These are phyloP conservation scores for Malania oleifera DNA, from an alignment of 164 flowering plant genomes.

Conservation along the genomic window DNA sequence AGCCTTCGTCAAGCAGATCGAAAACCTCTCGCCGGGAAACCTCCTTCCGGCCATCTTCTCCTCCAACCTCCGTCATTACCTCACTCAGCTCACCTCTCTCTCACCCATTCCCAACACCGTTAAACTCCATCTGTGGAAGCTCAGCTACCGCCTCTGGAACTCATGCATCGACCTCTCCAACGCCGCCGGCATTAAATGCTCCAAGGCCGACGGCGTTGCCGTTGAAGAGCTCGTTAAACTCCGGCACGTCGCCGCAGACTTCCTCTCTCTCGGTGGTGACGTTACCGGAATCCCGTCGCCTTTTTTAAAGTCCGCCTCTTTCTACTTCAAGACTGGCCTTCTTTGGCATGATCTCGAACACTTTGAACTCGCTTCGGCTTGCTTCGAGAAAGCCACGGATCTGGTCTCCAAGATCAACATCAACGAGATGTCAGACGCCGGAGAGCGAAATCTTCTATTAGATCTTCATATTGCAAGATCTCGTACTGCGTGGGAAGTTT, in stretches of 20 bases:
- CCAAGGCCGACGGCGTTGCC: not conserved
- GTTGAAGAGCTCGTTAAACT: not conserved
- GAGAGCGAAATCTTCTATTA: constrained; percentile 54
- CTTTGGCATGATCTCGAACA: not conserved
- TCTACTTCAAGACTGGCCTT: not conserved
- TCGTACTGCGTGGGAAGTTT: constrained; percentile 78
- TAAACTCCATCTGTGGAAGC: not conserved
- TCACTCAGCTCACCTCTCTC: not conserved
- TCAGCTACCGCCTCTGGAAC: constrained; percentile 2
- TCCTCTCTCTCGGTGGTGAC: not conserved
- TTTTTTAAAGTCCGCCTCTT: not conserved
- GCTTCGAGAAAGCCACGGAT: not conserved
- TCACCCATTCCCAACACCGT: not conserved
- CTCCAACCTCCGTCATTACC: not conserved
- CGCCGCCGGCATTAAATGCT: not conserved
- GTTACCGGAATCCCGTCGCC: not conserved
- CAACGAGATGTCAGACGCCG: too few relatives aligned
- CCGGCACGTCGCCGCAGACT: not conserved
- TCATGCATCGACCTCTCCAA: not conserved
- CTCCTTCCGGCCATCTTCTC: not conserved
- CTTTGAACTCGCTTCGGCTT: not conserved
- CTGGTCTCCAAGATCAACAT: not conserved
- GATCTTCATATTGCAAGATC: too few relatives aligned
- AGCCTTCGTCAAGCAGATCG: not conserved
- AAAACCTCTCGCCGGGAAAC: not conserved